These are phyloP conservation scores for Penicillium salamii DNA, from an alignment of 495 filamentous ascomycete genomes.

Conservation along the genomic window DNA sequence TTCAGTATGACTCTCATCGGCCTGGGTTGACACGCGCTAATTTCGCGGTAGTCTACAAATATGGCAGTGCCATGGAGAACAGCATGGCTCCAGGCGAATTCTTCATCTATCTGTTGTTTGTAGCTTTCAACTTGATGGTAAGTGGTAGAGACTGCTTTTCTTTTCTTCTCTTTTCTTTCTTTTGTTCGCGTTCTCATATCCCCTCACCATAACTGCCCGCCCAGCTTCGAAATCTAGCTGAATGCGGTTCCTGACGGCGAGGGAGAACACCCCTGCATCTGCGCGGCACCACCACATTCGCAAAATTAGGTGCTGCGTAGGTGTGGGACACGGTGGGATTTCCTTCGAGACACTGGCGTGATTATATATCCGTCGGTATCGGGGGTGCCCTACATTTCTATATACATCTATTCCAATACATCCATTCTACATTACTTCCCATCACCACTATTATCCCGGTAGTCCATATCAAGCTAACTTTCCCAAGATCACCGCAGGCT, in stretches of 20 bases:
- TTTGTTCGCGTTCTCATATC: neutral
- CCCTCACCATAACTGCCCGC: conserved; percentile 97
- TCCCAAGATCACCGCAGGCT: conserved; percentile 47
- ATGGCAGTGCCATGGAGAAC: conserved; percentile 60
- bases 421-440: conserved; percentile 11
- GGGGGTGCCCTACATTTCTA: conserved; percentile 83
- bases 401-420: conserved; percentile 24
- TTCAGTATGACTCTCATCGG: conserved; percentile 55
- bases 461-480: conserved; percentile 24
- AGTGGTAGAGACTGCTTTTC: conserved; percentile 33
- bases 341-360: conserved; percentile 75
- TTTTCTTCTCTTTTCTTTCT: conserved; percentile 14
- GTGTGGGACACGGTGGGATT: conserved; percentile 89
- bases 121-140: conserved; percentile 60
- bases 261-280: conserved; percentile 90
- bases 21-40: conserved; percentile 26
- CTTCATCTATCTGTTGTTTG: conserved; percentile 63
- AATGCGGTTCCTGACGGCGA: conserved; percentile 95
- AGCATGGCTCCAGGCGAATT: conserved; percentile 66
- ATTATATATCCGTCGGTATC: conserved; percentile 67
- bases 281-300: conserved; percentile 67
- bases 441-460: conserved; percentile 12
- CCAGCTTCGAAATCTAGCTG: conserved; percentile 72
- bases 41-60: conserved; percentile 55
- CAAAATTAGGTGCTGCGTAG: conserved; percentile 69